Conservation (phyloP, 768 basidiomycete genomes). For the Leucocoprinus leucothites region DNA sequence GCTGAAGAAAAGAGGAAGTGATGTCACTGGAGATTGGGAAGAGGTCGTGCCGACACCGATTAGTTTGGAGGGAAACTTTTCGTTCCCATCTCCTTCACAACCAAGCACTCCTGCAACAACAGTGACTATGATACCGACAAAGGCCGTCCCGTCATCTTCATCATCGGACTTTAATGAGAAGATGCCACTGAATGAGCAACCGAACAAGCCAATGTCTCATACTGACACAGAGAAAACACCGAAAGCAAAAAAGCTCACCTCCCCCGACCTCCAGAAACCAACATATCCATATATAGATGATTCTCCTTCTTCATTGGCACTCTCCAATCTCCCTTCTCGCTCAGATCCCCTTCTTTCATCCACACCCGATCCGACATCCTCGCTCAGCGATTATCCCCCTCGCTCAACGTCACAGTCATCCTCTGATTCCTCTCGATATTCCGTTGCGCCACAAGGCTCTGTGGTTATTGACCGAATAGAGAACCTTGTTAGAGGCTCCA, state of each 20-base stretch:
- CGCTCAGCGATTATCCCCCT: conserved; percentile 66
- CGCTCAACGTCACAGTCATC: conserved; percentile 71
- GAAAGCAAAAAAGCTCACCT: conserved; percentile 35
- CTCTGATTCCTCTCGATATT: conserved; percentile 68
- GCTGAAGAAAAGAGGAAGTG: conserved; percentile 56
- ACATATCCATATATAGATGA: conserved; percentile 20
- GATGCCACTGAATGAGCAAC: conserved; percentile 12
- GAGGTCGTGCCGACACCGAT: conserved; percentile 53
- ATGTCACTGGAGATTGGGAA: conserved; percentile 63
- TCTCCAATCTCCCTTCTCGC: conserved; percentile 38
- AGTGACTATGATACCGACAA: not conserved
- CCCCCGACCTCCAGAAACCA: conserved; percentile 21
- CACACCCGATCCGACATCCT: conserved; percentile 79
- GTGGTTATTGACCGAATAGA: conserved; percentile 67
- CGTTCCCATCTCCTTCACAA: conserved; percentile 6
- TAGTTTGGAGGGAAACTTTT: conserved; percentile 24
- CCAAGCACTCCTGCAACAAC: conserved; percentile 9
- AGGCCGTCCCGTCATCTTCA: conserved; percentile 8
- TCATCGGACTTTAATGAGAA: conserved; percentile 12
- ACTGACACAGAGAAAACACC: conserved; percentile 39
- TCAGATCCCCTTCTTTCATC: conserved; percentile 59
- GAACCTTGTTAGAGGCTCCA: conserved; percentile 58
- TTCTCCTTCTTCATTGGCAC: conserved; percentile 32
- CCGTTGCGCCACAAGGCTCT: conserved; percentile 45
- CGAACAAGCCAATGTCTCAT: conserved; percentile 15